A percentile compares a stretch with the other conserved stretches of the same genome.
phyloP scores from a whole-genome alignment of 2,329 filamentous ascomycete genomes.

The Pseudocercospora fuligena region DNA sequence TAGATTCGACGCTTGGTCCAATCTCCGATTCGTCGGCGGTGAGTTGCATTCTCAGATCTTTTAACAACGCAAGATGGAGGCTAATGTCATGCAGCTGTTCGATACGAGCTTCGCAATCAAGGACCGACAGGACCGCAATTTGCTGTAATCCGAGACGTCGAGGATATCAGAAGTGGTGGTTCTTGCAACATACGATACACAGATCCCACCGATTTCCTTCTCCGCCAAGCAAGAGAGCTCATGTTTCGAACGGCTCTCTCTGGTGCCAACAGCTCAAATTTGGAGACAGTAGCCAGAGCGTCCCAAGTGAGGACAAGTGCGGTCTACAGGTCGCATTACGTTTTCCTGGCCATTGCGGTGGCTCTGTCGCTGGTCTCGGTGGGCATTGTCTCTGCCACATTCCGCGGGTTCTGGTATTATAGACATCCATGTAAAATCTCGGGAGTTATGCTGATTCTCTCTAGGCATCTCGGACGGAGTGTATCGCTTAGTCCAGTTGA shows the following conservation, averaged over 20 bases:
- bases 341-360: slow-evolving; percentile 8
- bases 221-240: slow-evolving; percentile 18
- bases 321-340: slow-evolving; percentile 15
- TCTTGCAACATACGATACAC: slow-evolving; percentile 19
- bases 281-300: background rate
- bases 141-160: slow-evolving; percentile 1
- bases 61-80: background rate
- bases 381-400: background rate
- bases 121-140: slow-evolving; percentile 13
- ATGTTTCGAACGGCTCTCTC: slow-evolving; percentile 20
- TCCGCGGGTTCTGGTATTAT: background rate
- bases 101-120: slow-evolving; percentile 4
- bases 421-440: too few species aligned
- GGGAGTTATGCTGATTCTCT: background rate
- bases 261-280: background rate
- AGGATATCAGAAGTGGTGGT: background rate
- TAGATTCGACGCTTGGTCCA: slow-evolving; percentile 7
- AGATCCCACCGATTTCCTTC: slow-evolving; percentile 12
- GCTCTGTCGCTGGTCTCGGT: background rate
- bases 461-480: slow-evolving; percentile 6
- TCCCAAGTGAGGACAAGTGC: slow-evolving; percentile 5
- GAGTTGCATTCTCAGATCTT: background rate
- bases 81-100: background rate
- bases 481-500: slow-evolving; percentile 13
- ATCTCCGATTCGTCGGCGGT: slow-evolving; percentile 10